A percentile compares a stretch with the other conserved stretches of the same genome.
These are phyloP conservation scores for Penicillium sp. DNA, from an alignment of 2,329 filamentous ascomycete genomes.

Conservation along the genomic window DNA sequence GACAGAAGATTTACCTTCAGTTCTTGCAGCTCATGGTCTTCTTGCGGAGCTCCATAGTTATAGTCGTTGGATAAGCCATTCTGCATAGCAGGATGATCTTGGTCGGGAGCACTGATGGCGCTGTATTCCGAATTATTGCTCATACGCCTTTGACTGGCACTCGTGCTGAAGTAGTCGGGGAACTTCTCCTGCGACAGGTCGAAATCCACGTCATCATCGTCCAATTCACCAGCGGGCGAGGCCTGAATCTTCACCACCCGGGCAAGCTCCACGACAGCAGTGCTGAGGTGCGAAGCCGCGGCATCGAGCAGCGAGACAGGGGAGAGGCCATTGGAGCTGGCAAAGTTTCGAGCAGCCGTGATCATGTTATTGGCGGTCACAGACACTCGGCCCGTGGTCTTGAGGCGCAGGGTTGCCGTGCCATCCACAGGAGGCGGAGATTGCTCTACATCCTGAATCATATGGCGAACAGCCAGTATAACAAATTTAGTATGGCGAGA, in stretches of 20 bases:
- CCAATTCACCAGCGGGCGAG: slow-evolving; percentile 69
- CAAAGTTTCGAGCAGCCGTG: slow-evolving; percentile 89
- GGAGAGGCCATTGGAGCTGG: slow-evolving; percentile 72
- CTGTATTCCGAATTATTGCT: slow-evolving; percentile 70
- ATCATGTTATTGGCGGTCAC: slow-evolving; percentile 93
- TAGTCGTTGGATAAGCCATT: slow-evolving; percentile 31
- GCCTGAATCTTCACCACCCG: slow-evolving; percentile 75
- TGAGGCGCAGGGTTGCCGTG: slow-evolving; percentile 55
- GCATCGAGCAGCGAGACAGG: slow-evolving; percentile 92
- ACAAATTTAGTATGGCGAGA: slow-evolving; percentile 84
- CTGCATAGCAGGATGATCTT: slow-evolving; percentile 23
- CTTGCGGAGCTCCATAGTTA: slow-evolving; percentile 39
- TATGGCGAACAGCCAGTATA: slow-evolving; percentile 72
- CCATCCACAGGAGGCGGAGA: slow-evolving; percentile 55
- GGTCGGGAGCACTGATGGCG: slow-evolving; percentile 59
- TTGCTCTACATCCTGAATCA: slow-evolving; percentile 68
- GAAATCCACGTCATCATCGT: slow-evolving; percentile 68
- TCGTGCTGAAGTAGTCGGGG: slow-evolving; percentile 60
- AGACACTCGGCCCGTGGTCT: slow-evolving; percentile 76
- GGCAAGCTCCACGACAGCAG: slow-evolving; percentile 78
- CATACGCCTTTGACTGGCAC: slow-evolving; percentile 45
- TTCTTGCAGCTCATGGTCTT: slow-evolving; percentile 52
- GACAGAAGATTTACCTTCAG: slow-evolving; percentile 48
- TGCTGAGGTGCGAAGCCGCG: slow-evolving; percentile 81
- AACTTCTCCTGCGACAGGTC: slow-evolving; percentile 59